A percentile compares a stretch with the other conserved stretches of the same genome.
phyloP scores from a whole-genome alignment of 768 basidiomycete species.

The Arthromyces matolae region DNA sequence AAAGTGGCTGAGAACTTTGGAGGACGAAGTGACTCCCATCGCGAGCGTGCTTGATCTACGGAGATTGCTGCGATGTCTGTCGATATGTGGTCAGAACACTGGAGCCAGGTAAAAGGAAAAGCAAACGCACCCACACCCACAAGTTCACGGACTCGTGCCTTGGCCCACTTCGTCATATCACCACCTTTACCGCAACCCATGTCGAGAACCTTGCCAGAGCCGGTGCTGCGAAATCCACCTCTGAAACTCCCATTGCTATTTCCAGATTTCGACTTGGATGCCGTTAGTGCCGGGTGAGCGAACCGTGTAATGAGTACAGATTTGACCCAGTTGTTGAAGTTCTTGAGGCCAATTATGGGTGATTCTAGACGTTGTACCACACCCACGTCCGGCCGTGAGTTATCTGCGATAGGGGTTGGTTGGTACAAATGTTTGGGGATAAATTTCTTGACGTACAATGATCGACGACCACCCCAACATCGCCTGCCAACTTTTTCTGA shows the following conservation, averaged over 20 bases:
- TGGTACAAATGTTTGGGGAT: neutral
- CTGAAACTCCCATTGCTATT: conserved; percentile 20
- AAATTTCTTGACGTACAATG: conserved; percentile 65
- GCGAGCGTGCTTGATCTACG: conserved; percentile 77
- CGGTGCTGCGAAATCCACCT: conserved; percentile 25
- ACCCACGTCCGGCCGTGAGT: conserved; percentile 89
- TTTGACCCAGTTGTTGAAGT: conserved; percentile 99
- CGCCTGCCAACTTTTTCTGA: conserved; percentile 55
- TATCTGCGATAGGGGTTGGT: conserved; percentile 52
- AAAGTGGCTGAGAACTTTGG: conserved; percentile 76
- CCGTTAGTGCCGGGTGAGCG: conserved; percentile 63
- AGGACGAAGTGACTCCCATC: conserved; percentile 52
- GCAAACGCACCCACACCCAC: conserved; percentile 67
- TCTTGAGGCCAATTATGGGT: conserved; percentile 94
- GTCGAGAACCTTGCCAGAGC: conserved; percentile 81
- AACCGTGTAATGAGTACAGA: conserved; percentile 92
- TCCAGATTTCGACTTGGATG: conserved; percentile 25
- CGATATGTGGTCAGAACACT: too few species aligned
- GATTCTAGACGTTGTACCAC: conserved; percentile 80
- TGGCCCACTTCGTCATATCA: conserved; percentile 92
- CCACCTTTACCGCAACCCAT: conserved; percentile 99
- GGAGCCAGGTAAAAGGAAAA: conserved; percentile 6
- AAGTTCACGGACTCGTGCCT: conserved; percentile 76
- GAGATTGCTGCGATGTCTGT: conserved; percentile 89
- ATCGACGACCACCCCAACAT: conserved; percentile 67